Base-by-base conservation (phyloP, 1,139 yeast species). In the Suhomyces anneliseae region DNA sequence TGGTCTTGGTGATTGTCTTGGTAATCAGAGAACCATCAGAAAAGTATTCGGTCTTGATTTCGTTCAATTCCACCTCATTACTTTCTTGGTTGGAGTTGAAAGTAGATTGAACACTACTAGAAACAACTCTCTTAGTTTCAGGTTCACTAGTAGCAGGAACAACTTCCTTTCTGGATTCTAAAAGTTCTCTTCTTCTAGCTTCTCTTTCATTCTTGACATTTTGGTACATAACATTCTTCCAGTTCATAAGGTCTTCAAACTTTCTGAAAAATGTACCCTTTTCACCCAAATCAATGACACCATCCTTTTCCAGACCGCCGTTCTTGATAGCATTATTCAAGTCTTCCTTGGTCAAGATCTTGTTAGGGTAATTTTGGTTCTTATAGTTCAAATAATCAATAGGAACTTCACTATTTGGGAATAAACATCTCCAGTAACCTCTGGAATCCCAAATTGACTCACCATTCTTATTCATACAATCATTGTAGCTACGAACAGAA, bases 361-460 rank as follows among this genome's bases (percentile, higher is more conserved):
- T 62, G 27, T 60, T 58, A 1, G 62, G 57, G 38, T 57, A 60
- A 27, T 55, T 50, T 39, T 63, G 56, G 10, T 62, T 55, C 61
- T 70, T 73, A 47, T 59, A 57, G 34, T 58, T 57, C 55, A 73
- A 62, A 26, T 64, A 53, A 40, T 65, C 68, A 31, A 67, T 62
- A 0, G 74, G 68, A 19, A 83, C 72, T 34, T 68, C 72, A 15
- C 76, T 62, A 49, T 76, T 74, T 29, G 96, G 96, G 67, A 90
- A 87, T 46, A 90, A 70, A 66, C 97, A 90, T 59, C 90, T 78
- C 97, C 97, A 90, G 64, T 82, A 78, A 0, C 97, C 97, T 39
- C 77, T 71, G 15, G 81, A 69, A 58, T 87, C 93, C 96, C 96
- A 90, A 8, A 83, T 82, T 1, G 89, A 79, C 14, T 78, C 70